phyloP scores from a whole-genome alignment of 345 rosid species.

The Anastatica hierochuntica region DNA sequence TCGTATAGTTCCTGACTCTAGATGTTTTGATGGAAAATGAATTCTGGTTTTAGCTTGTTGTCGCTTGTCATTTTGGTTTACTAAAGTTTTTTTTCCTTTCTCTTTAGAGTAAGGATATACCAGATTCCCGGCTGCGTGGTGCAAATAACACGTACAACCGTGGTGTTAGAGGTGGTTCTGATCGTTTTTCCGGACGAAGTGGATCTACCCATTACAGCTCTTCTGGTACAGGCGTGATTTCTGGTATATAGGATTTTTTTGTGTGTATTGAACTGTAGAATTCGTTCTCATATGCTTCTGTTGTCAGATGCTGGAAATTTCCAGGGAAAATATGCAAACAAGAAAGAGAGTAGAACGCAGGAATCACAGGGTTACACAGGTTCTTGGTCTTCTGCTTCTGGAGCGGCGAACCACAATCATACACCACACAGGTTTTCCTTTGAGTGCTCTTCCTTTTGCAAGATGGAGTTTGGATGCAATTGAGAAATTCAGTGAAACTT shows the following conservation, averaged over 20 bases:
- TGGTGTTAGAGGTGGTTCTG: constrained; percentile 62
- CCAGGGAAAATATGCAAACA: constrained; percentile 50
- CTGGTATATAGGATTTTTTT: background rate
- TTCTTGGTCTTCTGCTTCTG: constrained; percentile 45
- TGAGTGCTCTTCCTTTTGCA: background rate
- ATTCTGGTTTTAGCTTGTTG: background rate
- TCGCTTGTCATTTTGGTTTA: background rate
- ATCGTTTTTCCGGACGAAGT: constrained; percentile 56
- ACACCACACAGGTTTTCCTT: constrained; percentile 42
- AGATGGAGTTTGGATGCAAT: background rate
- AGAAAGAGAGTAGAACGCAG: constrained; percentile 72
- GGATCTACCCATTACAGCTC: constrained; percentile 36
- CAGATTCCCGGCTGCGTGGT: constrained; percentile 57
- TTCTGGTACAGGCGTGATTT: constrained; percentile 42
- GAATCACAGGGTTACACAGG: constrained; percentile 42
- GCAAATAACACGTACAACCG: constrained; percentile 41
- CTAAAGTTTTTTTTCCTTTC: constrained; percentile 2
- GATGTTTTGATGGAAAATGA: background rate
- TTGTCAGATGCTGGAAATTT: constrained; percentile 50
- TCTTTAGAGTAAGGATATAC: constrained; percentile 61
- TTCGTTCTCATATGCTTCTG: constrained; percentile 18
- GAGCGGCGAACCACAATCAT: constrained; percentile 28
- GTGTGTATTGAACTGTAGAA: background rate
- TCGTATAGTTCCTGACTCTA: background rate
- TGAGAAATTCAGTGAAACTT: background rate